Evolutionary conservation across 2,329 filamentous ascomycete genomes (phyloP).

Genomic region (Diplocarpon mali): DNA sequence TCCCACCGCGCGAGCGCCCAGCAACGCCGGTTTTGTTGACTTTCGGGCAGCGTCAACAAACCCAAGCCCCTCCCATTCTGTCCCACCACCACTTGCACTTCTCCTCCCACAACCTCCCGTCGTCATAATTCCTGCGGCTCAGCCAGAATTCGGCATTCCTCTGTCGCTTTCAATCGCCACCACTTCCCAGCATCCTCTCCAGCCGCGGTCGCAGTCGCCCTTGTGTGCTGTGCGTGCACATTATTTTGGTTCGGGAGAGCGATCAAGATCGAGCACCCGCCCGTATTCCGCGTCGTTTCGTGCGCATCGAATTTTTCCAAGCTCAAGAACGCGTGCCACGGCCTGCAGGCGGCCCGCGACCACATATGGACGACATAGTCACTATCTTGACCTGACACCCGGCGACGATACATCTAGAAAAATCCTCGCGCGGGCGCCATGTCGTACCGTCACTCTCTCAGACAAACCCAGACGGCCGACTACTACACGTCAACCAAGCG

Average conservation of each 20-base stretch:
- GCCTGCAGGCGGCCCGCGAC: slow-evolving; percentile 15
- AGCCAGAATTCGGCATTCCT: slow-evolving; percentile 11
- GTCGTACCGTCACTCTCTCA: slow-evolving; percentile 48
- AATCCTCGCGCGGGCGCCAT: slow-evolving; percentile 28
- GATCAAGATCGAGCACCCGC: slow-evolving; percentile 9
- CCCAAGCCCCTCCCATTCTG: background rate
- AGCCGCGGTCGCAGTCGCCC: slow-evolving; percentile 11
- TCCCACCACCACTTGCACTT: background rate
- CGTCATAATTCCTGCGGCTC: slow-evolving; percentile 4
- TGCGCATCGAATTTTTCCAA: slow-evolving; percentile 3
- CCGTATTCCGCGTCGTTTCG: slow-evolving; percentile 5
- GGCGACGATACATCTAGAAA: slow-evolving; percentile 6
- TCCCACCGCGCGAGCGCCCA: slow-evolving; percentile 1
- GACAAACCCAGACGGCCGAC: slow-evolving; percentile 44
- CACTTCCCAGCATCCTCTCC: background rate
- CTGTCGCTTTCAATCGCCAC: slow-evolving; percentile 10
- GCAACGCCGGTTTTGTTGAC: slow-evolving; percentile 3
- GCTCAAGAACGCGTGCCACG: slow-evolving; percentile 5
- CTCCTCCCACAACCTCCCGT: background rate
- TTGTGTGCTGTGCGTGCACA: slow-evolving; percentile 10
- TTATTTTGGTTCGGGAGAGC: slow-evolving; percentile 5
- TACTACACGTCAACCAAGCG: slow-evolving; percentile 34
- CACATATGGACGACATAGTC: slow-evolving; percentile 16
- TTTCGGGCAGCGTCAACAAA: slow-evolving; percentile 4
- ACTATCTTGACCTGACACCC: slow-evolving; percentile 6